These are phyloP conservation scores for Chlorella sorokiniana DNA, from an alignment of 139 green algal genomes.

Conservation along the genomic window DNA sequence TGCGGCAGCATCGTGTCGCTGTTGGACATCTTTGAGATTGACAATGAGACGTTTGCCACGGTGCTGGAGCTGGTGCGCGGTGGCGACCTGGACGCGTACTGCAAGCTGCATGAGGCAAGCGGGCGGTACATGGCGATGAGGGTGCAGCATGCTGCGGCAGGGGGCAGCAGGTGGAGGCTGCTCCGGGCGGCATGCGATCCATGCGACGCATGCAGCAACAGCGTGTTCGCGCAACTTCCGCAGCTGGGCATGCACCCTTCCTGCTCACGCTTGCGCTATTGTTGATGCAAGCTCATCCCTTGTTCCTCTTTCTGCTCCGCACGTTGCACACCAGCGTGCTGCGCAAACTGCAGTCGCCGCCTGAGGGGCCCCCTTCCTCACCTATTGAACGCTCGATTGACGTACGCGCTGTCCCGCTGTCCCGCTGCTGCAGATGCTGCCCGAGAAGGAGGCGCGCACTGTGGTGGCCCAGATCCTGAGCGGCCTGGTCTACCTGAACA, in stretches of 20 bases:
- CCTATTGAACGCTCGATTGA: background rate
- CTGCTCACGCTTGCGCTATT: no score
- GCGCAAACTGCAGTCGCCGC: background rate
- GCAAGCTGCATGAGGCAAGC: constrained; percentile 69
- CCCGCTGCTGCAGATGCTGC: constrained; percentile 60
- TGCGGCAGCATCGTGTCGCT: constrained; percentile 74
- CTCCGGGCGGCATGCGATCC: no score
- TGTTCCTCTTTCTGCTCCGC: no score
- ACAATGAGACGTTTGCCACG: constrained; percentile 90
- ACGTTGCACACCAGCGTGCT: no score
- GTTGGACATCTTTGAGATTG: constrained; percentile 94
- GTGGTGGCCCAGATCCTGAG: constrained; percentile 75
- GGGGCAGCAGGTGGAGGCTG: background rate
- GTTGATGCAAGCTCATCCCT: no score
- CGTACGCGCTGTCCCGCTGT: background rate
- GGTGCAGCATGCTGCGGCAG: no score
- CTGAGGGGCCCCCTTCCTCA: background rate
- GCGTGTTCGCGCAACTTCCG: no score
- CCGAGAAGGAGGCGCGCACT: constrained; percentile 83
- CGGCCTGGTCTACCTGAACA: constrained; percentile 74
- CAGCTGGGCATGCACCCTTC: no score
- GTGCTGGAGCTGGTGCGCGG: constrained; percentile 90
- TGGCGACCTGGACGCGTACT: constrained; percentile 82
- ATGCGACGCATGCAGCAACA: no score
- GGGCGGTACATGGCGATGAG: background rate